Conservation (phyloP, 148 eudicot species). For the Oxyria digyna region DNA sequence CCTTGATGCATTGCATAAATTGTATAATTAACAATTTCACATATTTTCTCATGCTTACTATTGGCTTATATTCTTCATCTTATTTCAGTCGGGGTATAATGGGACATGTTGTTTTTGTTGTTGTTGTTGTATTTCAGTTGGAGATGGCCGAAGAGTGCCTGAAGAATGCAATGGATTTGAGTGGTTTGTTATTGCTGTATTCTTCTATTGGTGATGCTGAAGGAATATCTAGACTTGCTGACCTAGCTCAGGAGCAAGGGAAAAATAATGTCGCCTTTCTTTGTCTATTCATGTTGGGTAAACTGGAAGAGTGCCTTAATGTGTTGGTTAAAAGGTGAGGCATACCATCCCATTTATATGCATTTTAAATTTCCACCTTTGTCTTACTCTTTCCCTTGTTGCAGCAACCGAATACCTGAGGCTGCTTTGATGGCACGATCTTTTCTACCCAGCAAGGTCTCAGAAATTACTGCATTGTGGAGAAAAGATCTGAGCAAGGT, state of each 20-base stretch:
- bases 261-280: conserved; percentile 94
- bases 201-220: conserved; percentile 97
- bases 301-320: conserved; percentile 91
- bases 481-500: conserved; percentile 96
- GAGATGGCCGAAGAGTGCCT: conserved; percentile 94
- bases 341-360: neutral
- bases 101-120: no score
- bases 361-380: neutral
- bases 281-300: conserved; percentile 88
- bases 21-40: neutral
- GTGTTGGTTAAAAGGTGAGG: conserved; percentile 77
- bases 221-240: conserved; percentile 73
- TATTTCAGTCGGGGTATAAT: conserved; percentile 59
- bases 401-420: conserved; percentile 97
- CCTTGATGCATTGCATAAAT: neutral
- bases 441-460: conserved; percentile 93
- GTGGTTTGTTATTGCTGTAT: conserved; percentile 91
- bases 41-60: neutral
- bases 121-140: no score
- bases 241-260: conserved; percentile 73
- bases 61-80: conserved; percentile 5
- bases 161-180: conserved; percentile 84
- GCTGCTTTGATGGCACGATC: conserved; percentile 99
- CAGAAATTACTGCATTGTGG: conserved; percentile 87
- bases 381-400: conserved; percentile 20